Base-by-base conservation (phyloP, 2,329 filamentous ascomycete genomes). In the Didymella pinodella region DNA sequence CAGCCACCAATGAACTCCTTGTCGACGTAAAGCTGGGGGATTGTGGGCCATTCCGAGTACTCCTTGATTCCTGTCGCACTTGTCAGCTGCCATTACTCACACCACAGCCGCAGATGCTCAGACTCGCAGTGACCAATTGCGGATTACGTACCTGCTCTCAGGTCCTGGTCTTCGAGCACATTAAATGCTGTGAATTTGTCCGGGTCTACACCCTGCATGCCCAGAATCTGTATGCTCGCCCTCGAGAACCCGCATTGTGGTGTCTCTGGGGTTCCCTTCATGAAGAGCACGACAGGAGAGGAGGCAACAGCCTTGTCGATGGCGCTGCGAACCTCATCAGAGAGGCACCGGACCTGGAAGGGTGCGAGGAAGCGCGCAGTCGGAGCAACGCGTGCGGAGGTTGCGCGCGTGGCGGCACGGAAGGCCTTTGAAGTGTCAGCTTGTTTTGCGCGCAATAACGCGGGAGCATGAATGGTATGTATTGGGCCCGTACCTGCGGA, bases 11-110 rank as follows among this genome's bases (percentile, higher is more conserved):
- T 84, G 76, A 99, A 99, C 77, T 99, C 94, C 81, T 94, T 94
- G 64, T 96, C 88, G 50, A 99, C 84, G 79, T 98, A 99, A 18
- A 99, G 85, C 79, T 99, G 95, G 7, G 95, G 95, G 76, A 99
- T 98, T 20, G 95, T 99, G 14, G 95, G 95, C 95, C 95, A 99
- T 76, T 98, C 95, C 1, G 93, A 97, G 83, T 95, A 99, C 80
- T 99, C 94, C 82, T 99, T 99, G 82, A 99, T 97, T 51, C 95
- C 94, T 93, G 66, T 43, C 16, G 7, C 20, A 64, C 48, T 58
- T 59, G 59, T 69, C 59, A 70, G 63, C 54, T 57, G 47, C 11
- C 25, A 31, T 16, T 40, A 18, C 28, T 32, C 22, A 44, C 28
- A 14, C 47, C 22, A 40, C 20, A 34, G 50, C 7, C 20, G 20